These are phyloP conservation scores for Trichoderma koningii DNA, from an alignment of 2,329 filamentous ascomycete species.

Conservation along the genomic window DNA sequence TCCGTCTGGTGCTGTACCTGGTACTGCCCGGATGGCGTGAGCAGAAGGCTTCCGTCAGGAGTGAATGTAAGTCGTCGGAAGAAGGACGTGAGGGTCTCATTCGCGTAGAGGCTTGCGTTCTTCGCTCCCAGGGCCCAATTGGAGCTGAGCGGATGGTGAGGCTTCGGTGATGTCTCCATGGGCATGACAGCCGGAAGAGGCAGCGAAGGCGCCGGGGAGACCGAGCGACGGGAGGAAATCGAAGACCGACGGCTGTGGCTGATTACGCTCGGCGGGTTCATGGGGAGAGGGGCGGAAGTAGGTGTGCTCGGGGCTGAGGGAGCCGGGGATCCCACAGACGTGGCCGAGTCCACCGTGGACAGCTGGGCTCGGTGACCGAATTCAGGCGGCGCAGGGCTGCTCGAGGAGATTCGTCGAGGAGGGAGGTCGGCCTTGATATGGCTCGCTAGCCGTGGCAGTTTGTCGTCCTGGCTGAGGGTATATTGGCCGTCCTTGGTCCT, in stretches of 20 bases:
- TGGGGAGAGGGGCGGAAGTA: conserved; percentile 82
- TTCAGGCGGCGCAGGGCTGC: conserved; percentile 88
- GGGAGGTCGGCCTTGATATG: conserved; percentile 85
- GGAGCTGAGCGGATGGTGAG: conserved; percentile 56
- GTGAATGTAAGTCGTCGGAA: conserved; percentile 93
- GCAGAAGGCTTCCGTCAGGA: conserved; percentile 87
- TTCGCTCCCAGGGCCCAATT: conserved; percentile 64
- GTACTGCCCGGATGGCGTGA: conserved; percentile 94
- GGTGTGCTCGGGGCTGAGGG: conserved; percentile 94
- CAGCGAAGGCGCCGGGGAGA: conserved; percentile 89
- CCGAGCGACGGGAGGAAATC: conserved; percentile 84
- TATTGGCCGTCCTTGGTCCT: conserved; percentile 97
- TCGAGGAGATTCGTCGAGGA: conserved; percentile 82
- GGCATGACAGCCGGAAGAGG: conserved; percentile 95
- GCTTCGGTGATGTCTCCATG: conserved; percentile 83
- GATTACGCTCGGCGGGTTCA: conserved; percentile 90
- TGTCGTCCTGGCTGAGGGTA: conserved; percentile 67
- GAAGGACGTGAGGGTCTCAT: conserved; percentile 95
- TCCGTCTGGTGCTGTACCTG: conserved; percentile 72
- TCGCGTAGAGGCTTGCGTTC: conserved; percentile 90
- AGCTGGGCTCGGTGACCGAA: conserved; percentile 68
- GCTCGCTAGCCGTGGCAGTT: conserved; percentile 78
- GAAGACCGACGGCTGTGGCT: conserved; percentile 94
- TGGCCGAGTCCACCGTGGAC: conserved; percentile 54
- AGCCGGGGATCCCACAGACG: conserved; percentile 73